A percentile compares a stretch with the other conserved stretches of the same genome.
These are phyloP conservation scores for Boletus rubroflammeus DNA, from an alignment of 768 basidiomycete species.

Conservation along the genomic window DNA sequence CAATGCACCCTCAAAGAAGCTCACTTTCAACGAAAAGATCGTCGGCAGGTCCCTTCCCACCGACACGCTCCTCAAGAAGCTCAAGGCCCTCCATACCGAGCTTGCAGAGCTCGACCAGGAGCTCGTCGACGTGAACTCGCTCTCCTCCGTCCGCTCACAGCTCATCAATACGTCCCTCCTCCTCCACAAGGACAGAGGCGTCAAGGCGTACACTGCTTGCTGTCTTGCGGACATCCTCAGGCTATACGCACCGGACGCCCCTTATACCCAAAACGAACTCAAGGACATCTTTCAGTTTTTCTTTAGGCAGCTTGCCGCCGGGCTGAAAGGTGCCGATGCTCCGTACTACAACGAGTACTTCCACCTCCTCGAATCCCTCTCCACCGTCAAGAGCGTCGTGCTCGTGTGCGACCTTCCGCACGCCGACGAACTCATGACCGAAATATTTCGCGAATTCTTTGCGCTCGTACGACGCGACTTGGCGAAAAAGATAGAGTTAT, in stretches of 20 bases:
- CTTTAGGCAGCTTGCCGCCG: slow-evolving; percentile 75
- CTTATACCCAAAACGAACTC: slow-evolving; percentile 84
- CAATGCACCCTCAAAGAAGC: slow-evolving; percentile 52
- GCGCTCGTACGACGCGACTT: slow-evolving; percentile 69
- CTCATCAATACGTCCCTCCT: slow-evolving; percentile 77
- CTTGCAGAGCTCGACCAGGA: slow-evolving; percentile 89
- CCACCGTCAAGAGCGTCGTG: slow-evolving; percentile 92
- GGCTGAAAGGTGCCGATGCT: slow-evolving; percentile 71
- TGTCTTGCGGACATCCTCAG: slow-evolving; percentile 92
- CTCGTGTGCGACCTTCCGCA: slow-evolving; percentile 89
- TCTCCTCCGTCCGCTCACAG: slow-evolving; percentile 68
- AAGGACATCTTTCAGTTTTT: slow-evolving; percentile 98
- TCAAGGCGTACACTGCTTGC: slow-evolving; percentile 92
- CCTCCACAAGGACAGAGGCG: slow-evolving; percentile 92
- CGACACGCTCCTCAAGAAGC: slow-evolving; percentile 81
- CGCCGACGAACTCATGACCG: slow-evolving; percentile 77
- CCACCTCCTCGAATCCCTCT: slow-evolving; percentile 89
- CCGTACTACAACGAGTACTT: slow-evolving; percentile 92
- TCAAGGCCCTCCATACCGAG: slow-evolving; percentile 73
- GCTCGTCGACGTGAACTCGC: slow-evolving; percentile 67
- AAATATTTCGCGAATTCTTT: slow-evolving; percentile 84
- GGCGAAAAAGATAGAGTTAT: slow-evolving; percentile 79
- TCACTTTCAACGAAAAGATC: slow-evolving; percentile 80
- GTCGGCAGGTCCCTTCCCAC: slow-evolving; percentile 71
- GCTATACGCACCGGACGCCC: slow-evolving; percentile 95